Evolutionary conservation across 2,329 filamentous ascomycete genomes (phyloP).

Genomic region (Karstenula rhodostoma): DNA sequence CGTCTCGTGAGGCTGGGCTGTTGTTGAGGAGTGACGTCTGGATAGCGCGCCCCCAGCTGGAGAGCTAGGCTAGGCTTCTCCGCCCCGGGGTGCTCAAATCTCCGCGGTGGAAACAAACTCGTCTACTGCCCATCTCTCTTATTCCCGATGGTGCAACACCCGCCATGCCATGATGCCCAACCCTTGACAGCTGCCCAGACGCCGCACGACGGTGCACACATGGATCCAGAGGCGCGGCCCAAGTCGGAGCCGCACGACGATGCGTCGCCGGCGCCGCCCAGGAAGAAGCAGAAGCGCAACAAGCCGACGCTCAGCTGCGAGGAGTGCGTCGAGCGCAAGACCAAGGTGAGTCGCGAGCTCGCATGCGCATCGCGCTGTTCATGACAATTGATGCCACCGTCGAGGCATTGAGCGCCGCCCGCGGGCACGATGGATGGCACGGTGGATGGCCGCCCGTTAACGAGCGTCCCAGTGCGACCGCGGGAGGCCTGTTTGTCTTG

Average conservation of each 20-base stretch:
- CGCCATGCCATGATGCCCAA: slow-evolving; percentile 13
- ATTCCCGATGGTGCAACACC: slow-evolving; percentile 13
- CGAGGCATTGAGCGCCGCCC: no score
- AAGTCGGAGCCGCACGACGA: slow-evolving; percentile 23
- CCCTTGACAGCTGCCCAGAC: not conserved
- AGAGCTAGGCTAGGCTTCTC: not conserved
- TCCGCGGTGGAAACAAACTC: slow-evolving; percentile 8
- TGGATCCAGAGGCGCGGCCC: slow-evolving; percentile 8
- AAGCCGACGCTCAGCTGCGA: slow-evolving; percentile 82
- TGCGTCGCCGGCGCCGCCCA: slow-evolving; percentile 47
- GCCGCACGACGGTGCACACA: slow-evolving; percentile 6
- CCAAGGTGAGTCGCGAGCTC: slow-evolving; percentile 65
- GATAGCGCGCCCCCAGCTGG: not conserved
- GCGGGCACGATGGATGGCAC: no score
- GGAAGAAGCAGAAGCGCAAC: slow-evolving; percentile 83
- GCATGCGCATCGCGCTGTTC: not conserved
- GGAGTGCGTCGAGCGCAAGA: slow-evolving; percentile 83
- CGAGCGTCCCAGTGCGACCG: slow-evolving; percentile 70
- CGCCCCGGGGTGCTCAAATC: slow-evolving; percentile 5
- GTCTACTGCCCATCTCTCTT: slow-evolving; percentile 10
- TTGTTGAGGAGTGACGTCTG: not conserved
- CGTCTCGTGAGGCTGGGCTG: not conserved
- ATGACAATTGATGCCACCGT: not conserved
- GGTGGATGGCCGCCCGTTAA: slow-evolving; percentile 19
- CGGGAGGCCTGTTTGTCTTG: slow-evolving; percentile 64